These are phyloP conservation scores for Pythium folliculosum DNA, from an alignment of 352 stramenopile genomes.

Conservation along the genomic window DNA sequence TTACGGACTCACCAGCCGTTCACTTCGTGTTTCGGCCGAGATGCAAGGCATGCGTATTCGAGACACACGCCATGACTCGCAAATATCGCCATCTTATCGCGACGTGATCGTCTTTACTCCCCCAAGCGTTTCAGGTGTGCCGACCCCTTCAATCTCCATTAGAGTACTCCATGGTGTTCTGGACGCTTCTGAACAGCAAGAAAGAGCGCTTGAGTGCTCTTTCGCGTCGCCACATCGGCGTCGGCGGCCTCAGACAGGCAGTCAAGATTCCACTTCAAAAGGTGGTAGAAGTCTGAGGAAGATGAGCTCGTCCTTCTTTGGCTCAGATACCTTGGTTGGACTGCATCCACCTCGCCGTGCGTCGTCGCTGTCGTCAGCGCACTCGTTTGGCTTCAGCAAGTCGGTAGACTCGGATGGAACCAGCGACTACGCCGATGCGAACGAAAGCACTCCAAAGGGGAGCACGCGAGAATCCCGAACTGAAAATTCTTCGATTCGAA, in stretches of 20 bases:
- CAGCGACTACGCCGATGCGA: slow-evolving; percentile 10
- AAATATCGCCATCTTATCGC: slow-evolving; percentile 63
- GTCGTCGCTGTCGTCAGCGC: slow-evolving; percentile 14
- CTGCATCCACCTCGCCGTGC: slow-evolving; percentile 18
- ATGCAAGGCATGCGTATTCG: slow-evolving; percentile 64
- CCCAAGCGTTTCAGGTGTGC: slow-evolving; percentile 17
- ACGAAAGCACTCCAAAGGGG: slow-evolving; percentile 3
- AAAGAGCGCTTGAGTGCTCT: slow-evolving; percentile 25
- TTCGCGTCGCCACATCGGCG: slow-evolving; percentile 25
- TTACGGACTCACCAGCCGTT: slow-evolving; percentile 56
- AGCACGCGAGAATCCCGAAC: slow-evolving; percentile 5
- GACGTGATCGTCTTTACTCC: slow-evolving; percentile 75
- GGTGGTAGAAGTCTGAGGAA: slow-evolving; percentile 16
- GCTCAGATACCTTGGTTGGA: slow-evolving; percentile 24
- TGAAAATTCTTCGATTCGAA: slow-evolving; percentile 39
- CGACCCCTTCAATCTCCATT: slow-evolving; percentile 57
- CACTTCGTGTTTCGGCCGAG: slow-evolving; percentile 49
- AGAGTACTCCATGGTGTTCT: slow-evolving; percentile 44
- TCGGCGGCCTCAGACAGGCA: background rate
- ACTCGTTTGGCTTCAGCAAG: slow-evolving; percentile 17
- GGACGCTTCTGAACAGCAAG: slow-evolving; percentile 45
- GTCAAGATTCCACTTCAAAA: slow-evolving; percentile 16
- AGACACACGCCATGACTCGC: slow-evolving; percentile 60
- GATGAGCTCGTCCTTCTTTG: slow-evolving; percentile 32
- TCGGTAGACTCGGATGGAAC: slow-evolving; percentile 18